Evolutionary conservation across 768 basidiomycete species (phyloP).

Genomic region (Boletus sensibilis): DNA sequence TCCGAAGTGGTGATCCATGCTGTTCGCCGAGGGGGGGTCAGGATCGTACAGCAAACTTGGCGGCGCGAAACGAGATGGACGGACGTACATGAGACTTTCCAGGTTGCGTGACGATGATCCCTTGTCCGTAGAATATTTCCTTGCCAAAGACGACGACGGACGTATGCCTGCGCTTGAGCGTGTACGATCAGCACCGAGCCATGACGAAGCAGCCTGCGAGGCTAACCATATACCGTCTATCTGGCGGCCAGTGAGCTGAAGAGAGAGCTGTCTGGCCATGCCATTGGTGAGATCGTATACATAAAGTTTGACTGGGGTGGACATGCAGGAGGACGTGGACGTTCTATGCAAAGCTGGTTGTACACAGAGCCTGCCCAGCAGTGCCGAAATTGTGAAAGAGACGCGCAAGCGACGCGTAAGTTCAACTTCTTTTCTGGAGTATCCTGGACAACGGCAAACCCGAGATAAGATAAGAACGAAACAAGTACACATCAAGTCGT

Average conservation of each 20-base stretch:
- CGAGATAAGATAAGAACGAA: slow-evolving; percentile 23
- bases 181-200: slow-evolving; percentile 8
- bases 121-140: slow-evolving; percentile 90
- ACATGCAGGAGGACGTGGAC: slow-evolving; percentile 11
- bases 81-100: slow-evolving; percentile 78
- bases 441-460: background rate
- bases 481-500: no score
- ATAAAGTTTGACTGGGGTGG: slow-evolving; percentile 67
- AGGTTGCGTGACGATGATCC: slow-evolving; percentile 68
- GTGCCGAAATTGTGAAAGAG: slow-evolving; percentile 1
- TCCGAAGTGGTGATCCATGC: slow-evolving; percentile 73
- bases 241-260: slow-evolving; percentile 80
- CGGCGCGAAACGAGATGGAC: background rate
- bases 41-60: background rate
- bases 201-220: background rate
- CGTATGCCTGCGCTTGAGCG: slow-evolving; percentile 68
- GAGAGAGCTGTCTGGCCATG: slow-evolving; percentile 74
- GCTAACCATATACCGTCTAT: slow-evolving; percentile 91
- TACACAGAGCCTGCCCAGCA: slow-evolving; percentile 1
- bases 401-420: slow-evolving; percentile 20
- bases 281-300: slow-evolving; percentile 92
- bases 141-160: slow-evolving; percentile 84
- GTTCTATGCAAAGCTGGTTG: background rate
- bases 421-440: background rate
- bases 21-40: slow-evolving; percentile 25